phyloP scores from a whole-genome alignment of 2,329 filamentous ascomycete genomes.

The Rasamsonia emersonii region DNA sequence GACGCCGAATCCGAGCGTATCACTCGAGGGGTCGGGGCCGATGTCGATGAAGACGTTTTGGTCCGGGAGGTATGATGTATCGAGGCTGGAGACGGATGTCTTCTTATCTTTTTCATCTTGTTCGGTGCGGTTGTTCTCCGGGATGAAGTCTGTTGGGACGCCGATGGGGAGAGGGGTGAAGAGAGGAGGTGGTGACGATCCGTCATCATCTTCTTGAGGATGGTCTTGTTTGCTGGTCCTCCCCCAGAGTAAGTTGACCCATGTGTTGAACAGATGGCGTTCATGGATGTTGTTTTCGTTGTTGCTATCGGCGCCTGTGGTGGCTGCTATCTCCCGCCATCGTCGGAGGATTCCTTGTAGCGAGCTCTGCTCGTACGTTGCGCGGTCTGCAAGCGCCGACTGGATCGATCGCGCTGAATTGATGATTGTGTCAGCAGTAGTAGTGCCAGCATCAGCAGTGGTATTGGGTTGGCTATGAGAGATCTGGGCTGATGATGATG shows the following conservation, averaged over 20 bases:
- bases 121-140: slow-evolving; percentile 3
- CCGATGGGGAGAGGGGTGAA: slow-evolving; percentile 18
- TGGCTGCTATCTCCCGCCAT: not conserved
- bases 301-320: not conserved
- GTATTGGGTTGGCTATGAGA: no score
- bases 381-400: slow-evolving; percentile 16
- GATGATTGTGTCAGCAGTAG: slow-evolving; percentile 2
- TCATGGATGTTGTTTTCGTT: no score
- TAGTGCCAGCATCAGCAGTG: not conserved
- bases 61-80: slow-evolving; percentile 16
- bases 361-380: slow-evolving; percentile 21
- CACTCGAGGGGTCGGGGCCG: slow-evolving; percentile 15
- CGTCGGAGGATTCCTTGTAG: slow-evolving; percentile 17
- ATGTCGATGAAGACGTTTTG: slow-evolving; percentile 20
- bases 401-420: slow-evolving; percentile 14
- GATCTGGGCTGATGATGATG: no score
- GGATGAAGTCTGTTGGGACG: slow-evolving; percentile 20
- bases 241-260: slow-evolving; percentile 26
- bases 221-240: no score
- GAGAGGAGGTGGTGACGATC: no score
- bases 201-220: no score
- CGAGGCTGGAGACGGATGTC: slow-evolving; percentile 16
- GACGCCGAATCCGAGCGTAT: slow-evolving; percentile 20
- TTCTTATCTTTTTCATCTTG: not conserved
- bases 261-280: slow-evolving; percentile 19